Base-by-base conservation (phyloP, 1,284 basidiomycete genomes). In the Waitea zeae region DNA sequence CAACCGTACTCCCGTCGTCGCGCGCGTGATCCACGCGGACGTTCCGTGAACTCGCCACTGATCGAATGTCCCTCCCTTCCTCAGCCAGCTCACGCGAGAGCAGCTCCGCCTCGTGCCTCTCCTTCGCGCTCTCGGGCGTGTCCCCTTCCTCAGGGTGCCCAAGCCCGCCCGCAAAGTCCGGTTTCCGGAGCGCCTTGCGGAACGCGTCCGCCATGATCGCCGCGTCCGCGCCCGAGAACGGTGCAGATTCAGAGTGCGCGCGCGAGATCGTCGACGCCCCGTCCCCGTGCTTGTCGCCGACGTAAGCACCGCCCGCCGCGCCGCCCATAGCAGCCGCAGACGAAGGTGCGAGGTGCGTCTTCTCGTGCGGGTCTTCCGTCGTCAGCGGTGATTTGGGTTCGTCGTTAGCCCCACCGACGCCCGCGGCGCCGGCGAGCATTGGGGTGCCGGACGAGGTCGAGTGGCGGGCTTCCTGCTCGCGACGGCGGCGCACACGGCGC, bases 201-300 rank as follows among this genome's bases (percentile, higher is more conserved):
- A 88, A 88, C 4, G 84, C 83, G 53, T 81, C 74, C 19, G 83
- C 83, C 74, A 88, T 84, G 47, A 87, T 81, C 19, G 80, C 79
- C 34, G 83, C 83, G 52, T 88, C 83, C 19, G 77, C 73, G 17
- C 71, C 75, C 18, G 74, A 80, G 54, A 88, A 78, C 12, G 71
- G 72, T 32, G 72, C 71, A 36, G 64, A 63, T 36, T 61, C 58
- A 35, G 63, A 67, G 31, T 67, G 70, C 4, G 65, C 56, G 30
- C 71, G 67, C 31, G 73, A 76, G 30, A 72, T 66, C 12, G 68
- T 72, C 33, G 74, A 80, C 31, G 71, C 75, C 12, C 71, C 78
- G 46, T 61, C 59, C 30, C 76, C 73, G 26, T 46, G 42, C 37
- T 44, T 46, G 36, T 39, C 46, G 35, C 46, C 46, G 37, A 29